These are phyloP conservation scores for Afroboletus lepidellus DNA, from an alignment of 1,284 basidiomycete species.

Conservation along the genomic window DNA sequence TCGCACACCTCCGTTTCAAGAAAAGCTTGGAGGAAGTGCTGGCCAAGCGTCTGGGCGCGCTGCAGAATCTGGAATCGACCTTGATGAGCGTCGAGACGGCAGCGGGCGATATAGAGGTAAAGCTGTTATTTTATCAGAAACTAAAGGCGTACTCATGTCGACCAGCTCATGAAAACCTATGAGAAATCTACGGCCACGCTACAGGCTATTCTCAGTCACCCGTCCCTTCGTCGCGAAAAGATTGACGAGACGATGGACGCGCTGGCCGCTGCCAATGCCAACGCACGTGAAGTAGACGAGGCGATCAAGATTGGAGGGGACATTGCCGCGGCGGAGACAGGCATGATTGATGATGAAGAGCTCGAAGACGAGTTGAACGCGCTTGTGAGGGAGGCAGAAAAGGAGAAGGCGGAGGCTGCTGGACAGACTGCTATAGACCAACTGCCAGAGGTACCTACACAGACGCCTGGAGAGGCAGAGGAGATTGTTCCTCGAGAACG, in stretches of 20 bases:
- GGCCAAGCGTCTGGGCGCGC: conserved; percentile 68
- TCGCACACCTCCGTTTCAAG: conserved; percentile 74
- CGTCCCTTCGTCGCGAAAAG: conserved; percentile 71
- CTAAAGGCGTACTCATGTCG: conserved; percentile 1
- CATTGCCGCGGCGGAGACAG: conserved; percentile 50
- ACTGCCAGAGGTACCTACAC: conserved; percentile 19
- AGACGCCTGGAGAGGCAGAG: conserved; percentile 5
- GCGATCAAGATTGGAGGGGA: conserved; percentile 69
- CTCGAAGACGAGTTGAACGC: conserved; percentile 60
- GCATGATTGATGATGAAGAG: conserved; percentile 57
- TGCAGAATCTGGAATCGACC: conserved; percentile 75
- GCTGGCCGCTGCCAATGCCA: conserved; percentile 77
- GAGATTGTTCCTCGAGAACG: not conserved
- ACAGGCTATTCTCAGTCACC: conserved; percentile 72
- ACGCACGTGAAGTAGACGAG: conserved; percentile 81
- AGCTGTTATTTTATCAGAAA: conserved; percentile 4
- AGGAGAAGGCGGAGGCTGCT: conserved; percentile 32
- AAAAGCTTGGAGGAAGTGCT: conserved; percentile 82
- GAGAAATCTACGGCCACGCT: conserved; percentile 79
- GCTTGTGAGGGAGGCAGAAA: conserved; percentile 50
- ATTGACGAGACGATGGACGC: conserved; percentile 87
- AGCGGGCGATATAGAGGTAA: conserved; percentile 83
- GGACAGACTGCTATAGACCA: conserved; percentile 18
- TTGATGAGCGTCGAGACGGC: conserved; percentile 84
- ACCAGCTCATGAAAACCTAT: conserved; percentile 83